Evolutionary conservation across 371 early-diverging fungal genomes (phyloP).

Genomic region (Mortierella sp.): DNA sequence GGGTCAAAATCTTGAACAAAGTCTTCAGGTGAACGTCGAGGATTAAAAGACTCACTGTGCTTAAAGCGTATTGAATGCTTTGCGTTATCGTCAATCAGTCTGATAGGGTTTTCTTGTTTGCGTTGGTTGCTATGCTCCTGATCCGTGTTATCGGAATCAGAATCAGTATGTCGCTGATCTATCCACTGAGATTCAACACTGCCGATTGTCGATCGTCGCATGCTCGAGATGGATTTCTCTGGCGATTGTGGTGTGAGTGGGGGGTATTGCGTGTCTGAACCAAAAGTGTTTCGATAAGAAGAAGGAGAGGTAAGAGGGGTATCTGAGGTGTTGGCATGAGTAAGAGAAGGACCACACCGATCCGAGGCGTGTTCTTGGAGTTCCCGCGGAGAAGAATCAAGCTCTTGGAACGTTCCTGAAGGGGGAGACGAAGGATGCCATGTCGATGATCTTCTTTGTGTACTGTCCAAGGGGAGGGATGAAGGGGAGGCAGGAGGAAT

Average conservation of each 20-base stretch:
- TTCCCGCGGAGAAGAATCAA: neutral
- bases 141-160: constrained; percentile 1
- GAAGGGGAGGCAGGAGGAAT: constrained; percentile 2
- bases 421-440: constrained; percentile 2
- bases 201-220: neutral
- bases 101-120: neutral
- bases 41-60: neutral
- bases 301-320: neutral
- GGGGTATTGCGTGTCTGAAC: neutral
- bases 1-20: neutral
- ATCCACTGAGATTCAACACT: neutral
- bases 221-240: neutral
- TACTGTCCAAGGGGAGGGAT: constrained; percentile 1
- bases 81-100: neutral
- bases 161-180: neutral
- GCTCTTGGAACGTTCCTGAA: constrained; percentile 4
- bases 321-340: neutral
- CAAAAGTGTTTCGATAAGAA: neutral
- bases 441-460: constrained; percentile 5
- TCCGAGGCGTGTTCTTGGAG: neutral
- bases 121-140: neutral
- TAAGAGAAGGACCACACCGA: too few species aligned
- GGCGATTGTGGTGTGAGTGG: constrained; percentile 1
- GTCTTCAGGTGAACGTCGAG: neutral
- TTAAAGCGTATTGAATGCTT: neutral